Evolutionary conservation across 768 basidiomycete genomes (phyloP).

Genomic region (Podaxis pistillaris): DNA sequence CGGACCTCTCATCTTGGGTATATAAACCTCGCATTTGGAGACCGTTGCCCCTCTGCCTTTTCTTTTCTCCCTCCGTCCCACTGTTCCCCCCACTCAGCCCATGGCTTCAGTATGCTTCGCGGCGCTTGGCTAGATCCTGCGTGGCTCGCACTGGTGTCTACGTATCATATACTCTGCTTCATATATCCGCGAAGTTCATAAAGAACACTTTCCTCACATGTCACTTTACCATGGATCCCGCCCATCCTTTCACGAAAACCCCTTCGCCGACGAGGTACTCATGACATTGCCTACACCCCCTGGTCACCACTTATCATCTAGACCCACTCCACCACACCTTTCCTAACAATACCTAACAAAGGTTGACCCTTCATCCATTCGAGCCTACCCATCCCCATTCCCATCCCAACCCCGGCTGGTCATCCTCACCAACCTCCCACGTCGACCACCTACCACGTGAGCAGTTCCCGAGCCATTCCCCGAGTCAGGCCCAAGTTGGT

Average conservation of each 20-base stretch:
- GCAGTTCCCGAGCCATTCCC: conserved; percentile 16
- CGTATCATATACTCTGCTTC: too few relatives aligned
- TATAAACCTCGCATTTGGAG: conserved; percentile 15
- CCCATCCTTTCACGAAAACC: too few relatives aligned
- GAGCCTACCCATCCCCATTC: background rate
- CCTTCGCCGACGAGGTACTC: background rate
- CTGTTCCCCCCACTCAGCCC: background rate
- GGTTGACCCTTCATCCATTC: background rate
- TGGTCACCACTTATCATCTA: background rate
- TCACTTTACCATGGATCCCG: too few relatives aligned
- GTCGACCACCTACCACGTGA: conserved; percentile 4
- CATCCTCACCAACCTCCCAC: background rate
- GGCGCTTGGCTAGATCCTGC: background rate
- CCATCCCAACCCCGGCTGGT: background rate
- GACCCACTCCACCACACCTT: background rate
- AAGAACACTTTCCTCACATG: too few relatives aligned
- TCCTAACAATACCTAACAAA: background rate
- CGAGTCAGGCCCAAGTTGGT: conserved; percentile 10
- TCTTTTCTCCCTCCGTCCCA: conserved; percentile 8
- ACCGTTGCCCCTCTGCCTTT: background rate
- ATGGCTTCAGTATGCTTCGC: conserved; percentile 13
- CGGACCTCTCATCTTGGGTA: conserved; percentile 20
- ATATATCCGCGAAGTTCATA: too few relatives aligned
- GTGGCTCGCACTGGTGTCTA: too few relatives aligned
- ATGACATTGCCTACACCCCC: background rate